These are phyloP conservation scores for Gypsophila paniculata DNA, from an alignment of 179 eudicot genomes.

Conservation along the genomic window DNA sequence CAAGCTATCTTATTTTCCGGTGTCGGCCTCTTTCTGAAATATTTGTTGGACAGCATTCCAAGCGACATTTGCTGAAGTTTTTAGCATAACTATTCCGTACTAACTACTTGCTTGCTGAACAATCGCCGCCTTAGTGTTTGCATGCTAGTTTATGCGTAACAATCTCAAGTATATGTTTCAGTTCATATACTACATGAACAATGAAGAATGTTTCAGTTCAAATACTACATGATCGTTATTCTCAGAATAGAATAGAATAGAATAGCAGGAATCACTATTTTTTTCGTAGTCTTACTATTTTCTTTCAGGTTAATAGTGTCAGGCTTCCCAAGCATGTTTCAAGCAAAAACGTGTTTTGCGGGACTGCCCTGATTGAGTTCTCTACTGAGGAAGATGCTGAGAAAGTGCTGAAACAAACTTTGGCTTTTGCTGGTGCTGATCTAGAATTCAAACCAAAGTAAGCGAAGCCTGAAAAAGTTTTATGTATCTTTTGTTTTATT, in stretches of 20 bases:
- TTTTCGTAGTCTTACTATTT: neutral
- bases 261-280: too few relatives aligned
- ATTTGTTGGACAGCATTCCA: neutral
- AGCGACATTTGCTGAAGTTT: neutral
- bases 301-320: constrained; percentile 80
- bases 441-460: constrained; percentile 81
- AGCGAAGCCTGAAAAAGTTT: constrained; percentile 19
- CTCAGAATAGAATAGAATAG: too few relatives aligned
- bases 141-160: too few relatives aligned
- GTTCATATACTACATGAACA: too few relatives aligned
- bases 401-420: constrained; percentile 54
- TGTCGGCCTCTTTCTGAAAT: neutral
- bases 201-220: too few relatives aligned
- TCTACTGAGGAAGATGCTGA: constrained; percentile 78
- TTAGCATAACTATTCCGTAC: neutral
- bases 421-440: constrained; percentile 65
- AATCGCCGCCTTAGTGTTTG: too few relatives aligned
- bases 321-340: constrained; percentile 84
- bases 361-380: constrained; percentile 86
- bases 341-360: constrained; percentile 65
- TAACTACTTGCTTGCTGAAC: too few relatives aligned
- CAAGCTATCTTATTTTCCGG: neutral
- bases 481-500: constrained; percentile 2
- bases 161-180: too few relatives aligned
- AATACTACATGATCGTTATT: too few relatives aligned